Conservation (phyloP, 2,329 filamentous ascomycete species). For the Hirsutella minnesotensis region DNA sequence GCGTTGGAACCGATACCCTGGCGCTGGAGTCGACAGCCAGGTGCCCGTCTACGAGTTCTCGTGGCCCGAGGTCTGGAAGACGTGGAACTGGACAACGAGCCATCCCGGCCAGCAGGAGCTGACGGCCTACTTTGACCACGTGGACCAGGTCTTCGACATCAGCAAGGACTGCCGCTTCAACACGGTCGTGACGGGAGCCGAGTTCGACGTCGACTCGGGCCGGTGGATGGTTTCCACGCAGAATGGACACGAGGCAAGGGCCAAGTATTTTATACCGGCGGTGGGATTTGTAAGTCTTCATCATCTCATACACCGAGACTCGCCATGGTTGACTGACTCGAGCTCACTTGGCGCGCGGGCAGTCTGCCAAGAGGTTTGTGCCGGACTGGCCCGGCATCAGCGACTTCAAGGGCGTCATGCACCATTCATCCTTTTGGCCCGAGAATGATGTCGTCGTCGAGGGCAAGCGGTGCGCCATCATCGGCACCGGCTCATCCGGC, state of each 20-base stretch:
- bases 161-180: conserved; percentile 47
- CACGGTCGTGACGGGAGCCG: conserved; percentile 38
- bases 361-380: conserved; percentile 47
- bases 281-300: conserved; percentile 33
- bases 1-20: conserved; percentile 46
- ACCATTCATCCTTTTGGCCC: conserved; percentile 52
- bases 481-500: conserved; percentile 54
- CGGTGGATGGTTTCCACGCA: conserved; percentile 37
- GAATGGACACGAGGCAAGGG: conserved; percentile 36
- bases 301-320: not conserved
- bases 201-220: conserved; percentile 33
- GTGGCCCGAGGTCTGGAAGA: conserved; percentile 37
- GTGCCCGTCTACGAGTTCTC: conserved; percentile 42
- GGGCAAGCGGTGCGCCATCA: conserved; percentile 47
- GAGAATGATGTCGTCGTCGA: conserved; percentile 41
- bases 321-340: not conserved
- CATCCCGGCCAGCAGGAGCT: conserved; percentile 42
- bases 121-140: conserved; percentile 45
- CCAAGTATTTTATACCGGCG: conserved; percentile 39
- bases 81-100: conserved; percentile 43
- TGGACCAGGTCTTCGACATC: conserved; percentile 40
- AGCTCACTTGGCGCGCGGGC: not conserved
- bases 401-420: conserved; percentile 45
- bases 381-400: conserved; percentile 49
- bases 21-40: conserved; percentile 40